Base-by-base conservation (phyloP, 2,329 filamentous ascomycete genomes). In the Hansfordia pulvinata region DNA sequence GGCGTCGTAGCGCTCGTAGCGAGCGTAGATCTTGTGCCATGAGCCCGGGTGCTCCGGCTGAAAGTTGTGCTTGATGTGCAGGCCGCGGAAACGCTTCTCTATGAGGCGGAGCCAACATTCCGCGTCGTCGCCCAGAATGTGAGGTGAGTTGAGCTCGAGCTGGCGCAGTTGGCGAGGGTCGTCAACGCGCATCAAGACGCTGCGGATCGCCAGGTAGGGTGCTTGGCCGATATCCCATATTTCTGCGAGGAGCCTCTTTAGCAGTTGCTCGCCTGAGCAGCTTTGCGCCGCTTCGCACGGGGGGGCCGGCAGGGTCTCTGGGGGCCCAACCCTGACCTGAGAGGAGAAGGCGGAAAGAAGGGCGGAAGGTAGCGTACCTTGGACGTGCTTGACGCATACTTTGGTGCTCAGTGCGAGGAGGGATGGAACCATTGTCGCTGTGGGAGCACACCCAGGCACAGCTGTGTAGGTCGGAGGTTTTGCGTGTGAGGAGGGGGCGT, bases 61-160 rank as follows among this genome's bases (percentile, higher is more conserved):
- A 38, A 75, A 69, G 15, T 70, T 67, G 44, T 78, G 72, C 23
- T 58, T 55, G 21, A 74, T 60, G 35, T 55, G 53, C 49, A 73
- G 76, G 30, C 69, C 56, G 2, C 74, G 73, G 34, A 93, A 81
- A 41, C 93, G 75, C 25, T 74, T 70, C 27, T 70, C 67, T 49
- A 96, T 90, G 42, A 94, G 69, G 16, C 69, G 66, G 21, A 72
- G 54, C 88, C 88, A 94, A 34, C 88, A 58, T 39, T 85, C 78
- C 12, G 58, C 64, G 20, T 75, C 75, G 30, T 79, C 62, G 19
- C 72, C 71, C 33, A 69, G 61, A 27, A 94, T 64, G 36, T 93
- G 82, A 0, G 84, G 81, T 5, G 76, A 86, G 43, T 75, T 73
- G 26, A 64, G 34, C 53, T 94, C 86, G 31, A 94, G 65, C 30